Base-by-base conservation (phyloP, 1,284 basidiomycete genomes). In the Bjerkandera adusta region DNA sequence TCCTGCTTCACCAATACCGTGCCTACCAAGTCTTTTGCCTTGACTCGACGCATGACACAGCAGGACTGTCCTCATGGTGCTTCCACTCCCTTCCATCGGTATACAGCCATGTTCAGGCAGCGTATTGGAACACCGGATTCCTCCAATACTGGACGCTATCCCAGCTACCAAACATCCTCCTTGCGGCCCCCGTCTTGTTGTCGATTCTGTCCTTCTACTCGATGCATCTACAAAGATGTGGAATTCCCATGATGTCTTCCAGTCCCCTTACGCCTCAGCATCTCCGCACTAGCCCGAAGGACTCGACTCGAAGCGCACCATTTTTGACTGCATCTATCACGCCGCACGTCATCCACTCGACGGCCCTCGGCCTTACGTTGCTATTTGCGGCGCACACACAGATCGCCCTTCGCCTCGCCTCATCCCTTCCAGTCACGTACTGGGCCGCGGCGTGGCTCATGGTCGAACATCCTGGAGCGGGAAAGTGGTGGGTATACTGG, bases 61-160 rank as follows among this genome's bases (percentile, higher is more conserved):
- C 37, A 3, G 15, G 47, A 2, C 35, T 42, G 7, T 46, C 57
- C 2, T 58, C 49, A 29, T 97, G 93, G 94, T 97, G 95, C 63
- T 43, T 58, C 1, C 51, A 59, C 0, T 36, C 58, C 3, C 55
- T 84, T 1, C 92, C 92, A 0, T 76, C 81, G 12, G 81, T 91
- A 36, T 98, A 98, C 63, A 69, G 77, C n/a, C 83, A 89, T 57
- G 89, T 91, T 1, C 96, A 98, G 65, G 67, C 68, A 1, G 71
- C 79, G 37, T 98, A 98, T 66, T 99, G 96, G 95, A 76, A 91
- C 63, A 73, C 81, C 50, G 94, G 94, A 4, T 80, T 93, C 51
- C 67, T 97, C 48, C 78, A 75, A 1, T 98, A 99, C 67, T 99
- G 93, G 93, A 83, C 85, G 0, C 47, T 72, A 4, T 68, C 78